Evolutionary conservation across 2,329 filamentous ascomycete genomes (phyloP).

Genomic region (Claviceps spartinae): DNA sequence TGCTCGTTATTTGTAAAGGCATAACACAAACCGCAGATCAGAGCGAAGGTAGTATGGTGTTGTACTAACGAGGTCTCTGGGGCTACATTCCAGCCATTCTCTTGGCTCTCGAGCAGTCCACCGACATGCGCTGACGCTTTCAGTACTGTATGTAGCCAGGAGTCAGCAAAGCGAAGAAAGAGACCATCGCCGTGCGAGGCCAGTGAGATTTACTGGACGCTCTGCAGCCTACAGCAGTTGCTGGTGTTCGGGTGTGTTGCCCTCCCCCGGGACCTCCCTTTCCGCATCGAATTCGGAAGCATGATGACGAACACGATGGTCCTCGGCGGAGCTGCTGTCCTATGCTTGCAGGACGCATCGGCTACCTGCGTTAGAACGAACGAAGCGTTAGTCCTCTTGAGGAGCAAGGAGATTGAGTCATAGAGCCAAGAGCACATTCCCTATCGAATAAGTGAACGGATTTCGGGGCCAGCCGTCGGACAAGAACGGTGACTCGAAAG

Average conservation of each 20-base stretch:
- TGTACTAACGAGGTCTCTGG: neutral
- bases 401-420: neutral
- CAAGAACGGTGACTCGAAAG: neutral
- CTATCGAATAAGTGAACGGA: neutral
- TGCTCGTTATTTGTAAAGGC: neutral
- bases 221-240: neutral
- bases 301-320: neutral
- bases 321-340: neutral
- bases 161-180: neutral
- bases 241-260: neutral
- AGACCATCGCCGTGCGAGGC: neutral
- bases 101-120: neutral
- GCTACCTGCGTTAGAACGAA: neutral
- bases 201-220: neutral
- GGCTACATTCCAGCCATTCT: neutral
- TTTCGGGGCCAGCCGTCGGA: neutral
- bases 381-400: neutral
- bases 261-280: neutral
- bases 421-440: no score
- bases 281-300: neutral
- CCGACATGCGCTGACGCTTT: neutral
- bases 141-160: neutral
- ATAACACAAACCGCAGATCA: neutral
- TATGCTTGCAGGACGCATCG: neutral
- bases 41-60: neutral